Conservation (phyloP, 495 filamentous ascomycete species). For the Aspergillus ellipticus region DNA sequence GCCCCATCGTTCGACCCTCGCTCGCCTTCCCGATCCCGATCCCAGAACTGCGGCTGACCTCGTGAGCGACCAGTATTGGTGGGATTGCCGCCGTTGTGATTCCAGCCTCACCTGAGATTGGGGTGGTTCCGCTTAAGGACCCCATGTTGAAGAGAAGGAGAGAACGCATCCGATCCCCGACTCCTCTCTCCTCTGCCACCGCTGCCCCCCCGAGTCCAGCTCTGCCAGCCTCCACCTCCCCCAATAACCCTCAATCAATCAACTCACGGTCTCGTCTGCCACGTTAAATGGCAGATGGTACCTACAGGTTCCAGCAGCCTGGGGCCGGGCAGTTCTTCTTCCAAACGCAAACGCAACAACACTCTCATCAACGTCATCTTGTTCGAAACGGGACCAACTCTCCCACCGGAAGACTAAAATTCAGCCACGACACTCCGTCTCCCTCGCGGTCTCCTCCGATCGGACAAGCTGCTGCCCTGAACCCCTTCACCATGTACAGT, state of each 20-base stretch:
- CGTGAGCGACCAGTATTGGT: constrained; percentile 11
- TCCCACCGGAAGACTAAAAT: constrained; percentile 42
- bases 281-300: constrained; percentile 82
- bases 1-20: constrained; percentile 18
- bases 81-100: constrained; percentile 9
- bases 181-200: constrained; percentile 32
- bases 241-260: constrained; percentile 26
- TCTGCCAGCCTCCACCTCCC: constrained; percentile 18
- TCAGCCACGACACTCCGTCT: constrained; percentile 62
- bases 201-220: constrained; percentile 12
- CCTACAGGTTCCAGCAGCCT: constrained; percentile 70
- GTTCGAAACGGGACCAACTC: constrained; percentile 56
- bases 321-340: constrained; percentile 63
- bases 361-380: constrained; percentile 47
- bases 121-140: constrained; percentile 39
- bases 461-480: constrained; percentile 61
- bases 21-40: constrained; percentile 8
- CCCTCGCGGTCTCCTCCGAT: constrained; percentile 66
- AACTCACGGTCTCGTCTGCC: constrained; percentile 42
- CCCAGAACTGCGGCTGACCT: constrained; percentile 1
- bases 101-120: constrained; percentile 13
- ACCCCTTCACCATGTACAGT: constrained; percentile 74
- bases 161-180: constrained; percentile 44
- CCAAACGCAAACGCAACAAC: constrained; percentile 51
- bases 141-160: constrained; percentile 52